Evolutionary conservation across 495 filamentous ascomycete genomes (phyloP).

Genomic region (Aspergillus kassunensis): DNA sequence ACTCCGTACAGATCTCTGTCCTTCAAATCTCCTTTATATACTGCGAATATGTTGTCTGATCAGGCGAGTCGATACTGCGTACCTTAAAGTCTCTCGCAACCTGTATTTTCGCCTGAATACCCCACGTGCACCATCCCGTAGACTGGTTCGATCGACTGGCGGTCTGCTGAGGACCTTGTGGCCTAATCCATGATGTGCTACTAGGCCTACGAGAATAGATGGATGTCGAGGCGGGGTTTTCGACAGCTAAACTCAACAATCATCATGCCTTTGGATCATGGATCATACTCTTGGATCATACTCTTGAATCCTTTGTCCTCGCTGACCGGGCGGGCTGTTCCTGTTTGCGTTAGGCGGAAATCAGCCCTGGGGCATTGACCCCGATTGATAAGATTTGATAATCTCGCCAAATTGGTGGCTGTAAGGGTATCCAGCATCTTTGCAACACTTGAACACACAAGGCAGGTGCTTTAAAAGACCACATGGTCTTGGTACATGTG

Average conservation of each 20-base stretch:
- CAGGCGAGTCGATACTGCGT: constrained; percentile 6
- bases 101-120: constrained; percentile 1
- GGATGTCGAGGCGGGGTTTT: too few species aligned
- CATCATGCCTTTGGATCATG: too few species aligned
- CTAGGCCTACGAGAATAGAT: background rate
- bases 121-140: constrained; percentile 11
- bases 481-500: too few species aligned
- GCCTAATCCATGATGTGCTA: background rate
- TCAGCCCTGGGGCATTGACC: too few species aligned
- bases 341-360: too few species aligned
- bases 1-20: too few species aligned
- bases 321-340: too few species aligned
- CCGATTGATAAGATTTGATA: too few species aligned
- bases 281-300: too few species aligned
- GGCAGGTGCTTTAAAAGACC: background rate
- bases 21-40: background rate
- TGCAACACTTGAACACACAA: too few species aligned
- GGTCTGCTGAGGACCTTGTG: constrained; percentile 11
- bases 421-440: background rate
- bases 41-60: background rate
- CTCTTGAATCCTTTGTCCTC: too few species aligned
- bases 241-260: too few species aligned
- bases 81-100: background rate
- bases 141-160: constrained; percentile 1
- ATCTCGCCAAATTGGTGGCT: background rate